phyloP scores from a whole-genome alignment of 495 filamentous ascomycete genomes.

The Penicillium ochrochloron region DNA sequence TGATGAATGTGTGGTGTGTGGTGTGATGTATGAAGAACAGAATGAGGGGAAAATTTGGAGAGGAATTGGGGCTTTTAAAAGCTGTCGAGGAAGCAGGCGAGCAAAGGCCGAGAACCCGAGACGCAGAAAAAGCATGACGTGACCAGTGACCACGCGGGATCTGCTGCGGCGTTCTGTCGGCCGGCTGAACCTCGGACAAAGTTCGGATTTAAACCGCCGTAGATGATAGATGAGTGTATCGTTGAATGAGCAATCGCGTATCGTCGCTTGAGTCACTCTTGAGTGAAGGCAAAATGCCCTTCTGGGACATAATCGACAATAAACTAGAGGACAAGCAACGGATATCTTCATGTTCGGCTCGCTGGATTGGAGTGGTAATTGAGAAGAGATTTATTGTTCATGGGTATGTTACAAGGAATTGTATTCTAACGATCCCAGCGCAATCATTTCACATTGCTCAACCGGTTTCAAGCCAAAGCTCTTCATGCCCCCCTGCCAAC shows the following conservation, averaged over 20 bases:
- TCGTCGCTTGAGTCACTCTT: too few relatives aligned
- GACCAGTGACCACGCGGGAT: constrained; percentile 24
- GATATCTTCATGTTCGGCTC: too few relatives aligned
- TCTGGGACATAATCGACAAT: too few relatives aligned
- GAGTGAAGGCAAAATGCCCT: too few relatives aligned
- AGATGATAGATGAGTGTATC: too few relatives aligned
- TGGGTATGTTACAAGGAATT: not conserved
- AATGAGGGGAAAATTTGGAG: not conserved
- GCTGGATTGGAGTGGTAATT: too few relatives aligned
- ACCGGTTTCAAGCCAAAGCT: constrained; percentile 33
- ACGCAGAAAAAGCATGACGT: constrained; percentile 27
- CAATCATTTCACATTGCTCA: constrained; percentile 33
- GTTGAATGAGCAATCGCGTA: too few relatives aligned
- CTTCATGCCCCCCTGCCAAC: constrained; percentile 33
- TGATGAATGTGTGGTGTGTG: constrained; percentile 42
- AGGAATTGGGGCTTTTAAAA: constrained; percentile 18
- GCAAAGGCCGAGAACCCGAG: constrained; percentile 38
- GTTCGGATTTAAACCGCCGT: too few relatives aligned
- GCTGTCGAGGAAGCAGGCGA: constrained; percentile 10
- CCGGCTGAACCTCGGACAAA: constrained; percentile 33
- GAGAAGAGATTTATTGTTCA: not conserved
- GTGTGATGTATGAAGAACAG: constrained; percentile 12
- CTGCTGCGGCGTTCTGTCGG: constrained; percentile 26
- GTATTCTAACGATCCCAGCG: not conserved
- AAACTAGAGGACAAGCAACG: too few relatives aligned